Evolutionary conservation across 495 filamentous ascomycete species (phyloP).

Genomic region (Aspergillus taichungensis): DNA sequence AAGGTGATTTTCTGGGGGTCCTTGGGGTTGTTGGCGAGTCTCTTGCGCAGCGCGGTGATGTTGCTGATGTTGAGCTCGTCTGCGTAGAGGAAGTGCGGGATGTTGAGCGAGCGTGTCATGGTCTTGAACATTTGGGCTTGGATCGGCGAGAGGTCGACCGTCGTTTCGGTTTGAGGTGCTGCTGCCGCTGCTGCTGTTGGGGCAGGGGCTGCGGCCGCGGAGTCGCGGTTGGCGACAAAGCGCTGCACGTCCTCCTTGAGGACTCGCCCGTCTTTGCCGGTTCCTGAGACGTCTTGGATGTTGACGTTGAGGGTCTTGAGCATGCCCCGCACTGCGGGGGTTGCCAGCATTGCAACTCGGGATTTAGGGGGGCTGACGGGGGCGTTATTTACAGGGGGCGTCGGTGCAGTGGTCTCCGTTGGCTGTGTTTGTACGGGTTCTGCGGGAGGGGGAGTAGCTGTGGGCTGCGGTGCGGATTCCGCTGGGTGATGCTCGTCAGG

Average conservation of each 20-base stretch:
- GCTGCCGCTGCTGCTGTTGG: constrained; percentile 13
- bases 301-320: constrained; percentile 67
- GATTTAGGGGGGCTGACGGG: constrained; percentile 14
- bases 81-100: constrained; percentile 89
- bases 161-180: constrained; percentile 53
- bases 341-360: constrained; percentile 67
- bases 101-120: constrained; percentile 88
- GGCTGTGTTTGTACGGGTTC: constrained; percentile 11
- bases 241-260: constrained; percentile 88
- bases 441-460: constrained; percentile 9
- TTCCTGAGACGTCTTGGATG: constrained; percentile 69
- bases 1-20: constrained; percentile 63
- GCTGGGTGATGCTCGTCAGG: constrained; percentile 43
- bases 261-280: constrained; percentile 87
- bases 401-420: constrained; percentile 10
- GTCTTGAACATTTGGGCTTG: constrained; percentile 94
- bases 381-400: constrained; percentile 1
- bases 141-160: constrained; percentile 58
- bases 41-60: constrained; percentile 58
- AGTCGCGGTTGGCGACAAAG: constrained; percentile 39
- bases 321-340: constrained; percentile 85
- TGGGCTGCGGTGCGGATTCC: constrained; percentile 19
- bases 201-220: constrained; percentile 7
- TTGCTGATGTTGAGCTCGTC: constrained; percentile 74
- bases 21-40: constrained; percentile 40